Base-by-base conservation (phyloP, 345 rosid species). In the Corchorus capsularis region DNA sequence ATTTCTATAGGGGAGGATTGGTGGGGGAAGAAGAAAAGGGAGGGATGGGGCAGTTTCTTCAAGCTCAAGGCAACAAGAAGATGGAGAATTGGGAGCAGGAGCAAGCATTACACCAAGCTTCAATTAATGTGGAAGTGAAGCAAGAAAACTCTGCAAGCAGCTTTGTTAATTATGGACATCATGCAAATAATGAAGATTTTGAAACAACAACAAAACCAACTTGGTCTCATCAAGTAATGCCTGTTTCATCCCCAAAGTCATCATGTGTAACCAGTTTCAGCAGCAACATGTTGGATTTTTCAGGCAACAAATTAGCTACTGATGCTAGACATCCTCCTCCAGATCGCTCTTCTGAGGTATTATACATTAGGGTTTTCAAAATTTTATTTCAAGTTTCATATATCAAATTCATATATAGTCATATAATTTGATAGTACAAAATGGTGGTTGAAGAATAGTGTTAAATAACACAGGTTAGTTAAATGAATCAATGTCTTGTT, bases 331-430 rank as follows among this genome's bases (percentile, higher is more conserved):
- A 85, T 75, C 88, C 91, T 1, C 87, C 85, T 11, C 90, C 88
- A 19, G 95, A 90, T 85, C 92, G 90, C 75, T 86, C 93, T 75
- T 83, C 91, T 47, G 97, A 93, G 93, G 98, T 94, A 67, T 63
- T 7, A n/a, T n/a, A n/a, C n/a, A n/a, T n/a, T n/a, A n/a, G n/a
- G n/a, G n/a, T n/a, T n/a, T n/a, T n/a, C n/a, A n/a, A n/a, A n/a
- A n/a, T n/a, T n/a, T n/a, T n/a, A n/a, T n/a, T n/a, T n/a, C n/a
- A n/a, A n/a, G n/a, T n/a, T n/a, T n/a, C n/a, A n/a, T n/a, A n/a
- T n/a, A 27, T 27, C 27, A 27, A 27, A 27, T 27, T 27, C 27
- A 27, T 27, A 27, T 27, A 27, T n/a, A n/a, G n/a, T n/a, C n/a
- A n/a, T n/a, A 17, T 16, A 37, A 39, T 6, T 67, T 69, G 45